Evolutionary conservation across 1,284 basidiomycete species (phyloP), one percentile per base, ranked within the genome.

Genomic region (Cutaneotrichosporon spelunceum): DNA sequence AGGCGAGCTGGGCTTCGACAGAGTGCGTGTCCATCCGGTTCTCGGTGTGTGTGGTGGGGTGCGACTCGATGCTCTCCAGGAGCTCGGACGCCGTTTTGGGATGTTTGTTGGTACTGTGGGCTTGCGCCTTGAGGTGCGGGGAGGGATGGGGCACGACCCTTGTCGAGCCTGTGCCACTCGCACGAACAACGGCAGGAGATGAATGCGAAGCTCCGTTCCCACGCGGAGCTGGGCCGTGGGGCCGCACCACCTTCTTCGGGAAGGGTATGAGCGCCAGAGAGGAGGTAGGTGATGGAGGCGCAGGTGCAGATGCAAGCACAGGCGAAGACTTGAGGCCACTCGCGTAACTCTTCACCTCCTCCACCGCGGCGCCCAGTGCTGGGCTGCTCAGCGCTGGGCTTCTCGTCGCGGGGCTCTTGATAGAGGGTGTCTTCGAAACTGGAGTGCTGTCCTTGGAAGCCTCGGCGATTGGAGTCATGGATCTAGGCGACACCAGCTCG

Each of bases 1-100:
- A 66, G 2, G 70, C 71, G 34, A 79, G 61, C 45, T 65, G 56
- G n/a, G 53, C 58, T 26, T 62, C 62, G 21, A 62, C 44, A 16
- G 63, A 53, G 26, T 57, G 48, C 42, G 47, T 47, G 42, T 58
- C 54, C 11, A 56, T 34, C 10, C 27, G 47, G 36, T 36, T 23
- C 14, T 53, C 39, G 4, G 13, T 33, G 45, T 61, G 42, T 42
- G 48, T 21, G 29, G 50, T 45, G 27, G 4, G 16, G 23, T 48
- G 26, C 23, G 48, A 45, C 59, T 66, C 64, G 24, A 59, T 57
- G 21, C 48, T 29, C 59, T 66, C 61, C 27, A 66, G 64, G 21
- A 66, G 56, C 59, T 66, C 61, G 19, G 56, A 58, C 10, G 64
- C 64, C n/a, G 61, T 66, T 54, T 48, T 62, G 23, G 57, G 57